These are phyloP conservation scores for Ilyonectria mors-panacis DNA, from an alignment of 2,329 filamentous ascomycete species.

Conservation along the genomic window DNA sequence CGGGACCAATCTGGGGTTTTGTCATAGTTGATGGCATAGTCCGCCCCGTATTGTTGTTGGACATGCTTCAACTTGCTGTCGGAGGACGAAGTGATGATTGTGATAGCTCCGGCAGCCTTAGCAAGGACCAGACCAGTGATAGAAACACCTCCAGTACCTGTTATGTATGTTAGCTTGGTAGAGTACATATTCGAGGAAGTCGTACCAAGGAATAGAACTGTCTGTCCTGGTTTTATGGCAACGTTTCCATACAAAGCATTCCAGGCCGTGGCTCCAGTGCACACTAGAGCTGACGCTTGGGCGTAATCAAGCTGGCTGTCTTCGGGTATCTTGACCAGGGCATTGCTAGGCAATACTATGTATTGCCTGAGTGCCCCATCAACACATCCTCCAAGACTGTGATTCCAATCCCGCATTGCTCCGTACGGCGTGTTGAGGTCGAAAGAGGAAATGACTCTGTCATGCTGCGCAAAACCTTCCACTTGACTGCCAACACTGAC, in stretches of 20 bases:
- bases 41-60: conserved; percentile 56
- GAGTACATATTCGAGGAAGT: not conserved
- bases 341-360: conserved; percentile 57
- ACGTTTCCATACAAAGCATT: conserved; percentile 61
- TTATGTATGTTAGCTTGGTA: not conserved
- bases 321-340: conserved; percentile 57
- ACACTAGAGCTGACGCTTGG: conserved; percentile 57
- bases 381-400: conserved; percentile 47
- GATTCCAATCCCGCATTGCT: conserved; percentile 32
- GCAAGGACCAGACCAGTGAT: conserved; percentile 61
- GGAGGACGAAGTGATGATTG: conserved; percentile 66
- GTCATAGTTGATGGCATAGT: conserved; percentile 65
- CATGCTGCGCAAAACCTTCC: conserved; percentile 47
- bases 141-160: conserved; percentile 64
- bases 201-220: conserved; percentile 53
- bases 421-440: conserved; percentile 47
- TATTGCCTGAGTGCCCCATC: conserved; percentile 61
- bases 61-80: conserved; percentile 61
- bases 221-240: conserved; percentile 58
- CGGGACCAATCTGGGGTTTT: conserved; percentile 60
- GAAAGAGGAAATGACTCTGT: conserved; percentile 50
- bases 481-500: conserved; percentile 48
- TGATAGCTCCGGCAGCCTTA: conserved; percentile 60
- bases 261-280: conserved; percentile 64
- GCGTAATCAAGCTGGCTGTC: conserved; percentile 52